phyloP scores from a whole-genome alignment of 169 alveolate genomes.

The Eimeria maxima region DNA sequence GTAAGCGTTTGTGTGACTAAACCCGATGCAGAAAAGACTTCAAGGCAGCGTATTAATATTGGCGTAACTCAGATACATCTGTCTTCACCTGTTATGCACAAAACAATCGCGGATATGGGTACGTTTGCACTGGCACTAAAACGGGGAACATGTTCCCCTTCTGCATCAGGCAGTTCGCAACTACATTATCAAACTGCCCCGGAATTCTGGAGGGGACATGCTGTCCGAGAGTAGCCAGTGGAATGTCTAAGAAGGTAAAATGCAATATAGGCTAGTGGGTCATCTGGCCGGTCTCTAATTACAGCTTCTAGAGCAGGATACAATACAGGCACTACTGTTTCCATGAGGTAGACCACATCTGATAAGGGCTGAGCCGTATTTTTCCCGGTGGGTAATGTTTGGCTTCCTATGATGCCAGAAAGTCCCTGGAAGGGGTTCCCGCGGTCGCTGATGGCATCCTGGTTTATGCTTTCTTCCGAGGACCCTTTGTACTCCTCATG shows the following conservation, averaged over 20 bases:
- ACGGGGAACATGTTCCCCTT: background rate
- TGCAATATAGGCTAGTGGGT: slow-evolving; percentile 78
- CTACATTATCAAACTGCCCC: background rate
- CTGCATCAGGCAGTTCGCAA: background rate
- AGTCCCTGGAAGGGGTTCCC: background rate
- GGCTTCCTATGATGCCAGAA: background rate
- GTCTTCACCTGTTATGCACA: background rate
- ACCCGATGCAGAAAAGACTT: background rate
- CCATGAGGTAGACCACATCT: slow-evolving; percentile 72
- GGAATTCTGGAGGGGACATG: background rate
- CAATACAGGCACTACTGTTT: slow-evolving; percentile 76
- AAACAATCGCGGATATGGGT: background rate
- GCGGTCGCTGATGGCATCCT: background rate
- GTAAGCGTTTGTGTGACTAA: background rate
- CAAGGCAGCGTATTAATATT: background rate
- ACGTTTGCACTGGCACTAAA: background rate
- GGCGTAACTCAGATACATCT: background rate
- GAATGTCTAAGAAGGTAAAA: slow-evolving; percentile 81
- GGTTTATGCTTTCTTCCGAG: background rate
- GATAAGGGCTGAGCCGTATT: background rate
- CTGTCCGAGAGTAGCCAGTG: slow-evolving; percentile 51
- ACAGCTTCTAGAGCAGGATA: slow-evolving; percentile 78
- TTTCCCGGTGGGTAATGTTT: background rate
- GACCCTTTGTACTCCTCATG: background rate
- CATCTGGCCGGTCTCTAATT: slow-evolving; percentile 76